Evolutionary conservation across 306 rosid species (phyloP).

Genomic region (Vicia sativa): DNA sequence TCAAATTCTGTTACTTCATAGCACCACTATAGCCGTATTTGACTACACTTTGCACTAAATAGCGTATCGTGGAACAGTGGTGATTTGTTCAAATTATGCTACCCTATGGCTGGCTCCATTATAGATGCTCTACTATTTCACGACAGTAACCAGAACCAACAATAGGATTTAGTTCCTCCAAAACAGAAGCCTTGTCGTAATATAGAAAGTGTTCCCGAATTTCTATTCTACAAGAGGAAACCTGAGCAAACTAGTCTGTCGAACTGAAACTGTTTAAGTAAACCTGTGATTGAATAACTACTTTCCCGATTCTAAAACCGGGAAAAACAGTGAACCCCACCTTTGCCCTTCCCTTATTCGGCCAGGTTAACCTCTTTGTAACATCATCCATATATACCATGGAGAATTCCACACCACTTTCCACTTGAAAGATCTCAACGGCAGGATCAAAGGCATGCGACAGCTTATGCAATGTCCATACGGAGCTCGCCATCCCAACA

Average conservation of each 20-base stretch:
- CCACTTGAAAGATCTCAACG: slow-evolving; percentile 85
- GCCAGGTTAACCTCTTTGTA: slow-evolving; percentile 57
- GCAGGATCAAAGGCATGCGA: slow-evolving; percentile 75
- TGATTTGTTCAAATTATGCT: neutral
- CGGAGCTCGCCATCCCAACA: slow-evolving; percentile 85
- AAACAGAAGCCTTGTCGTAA: slow-evolving; percentile 20
- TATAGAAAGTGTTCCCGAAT: slow-evolving; percentile 17
- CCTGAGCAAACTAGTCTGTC: slow-evolving; percentile 40
- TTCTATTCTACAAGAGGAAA: slow-evolving; percentile 21
- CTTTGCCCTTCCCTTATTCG: slow-evolving; percentile 65
- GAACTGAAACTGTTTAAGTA: slow-evolving; percentile 56
- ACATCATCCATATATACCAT: slow-evolving; percentile 89
- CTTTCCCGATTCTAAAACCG: slow-evolving; percentile 75
- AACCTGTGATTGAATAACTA: slow-evolving; percentile 87
- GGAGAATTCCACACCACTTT: slow-evolving; percentile 81
- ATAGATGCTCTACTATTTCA: neutral
- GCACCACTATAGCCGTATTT: neutral
- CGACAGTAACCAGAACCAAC: slow-evolving; percentile 22
- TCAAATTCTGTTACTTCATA: neutral
- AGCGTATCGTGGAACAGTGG: neutral
- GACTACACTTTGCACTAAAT: neutral
- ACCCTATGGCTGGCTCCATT: neutral
- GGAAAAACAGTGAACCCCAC: slow-evolving; percentile 94
- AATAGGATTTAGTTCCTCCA: slow-evolving; percentile 16
- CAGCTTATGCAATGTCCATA: slow-evolving; percentile 88